These are phyloP conservation scores for Neltuma alba DNA, from an alignment of 306 rosid genomes.

Conservation along the genomic window DNA sequence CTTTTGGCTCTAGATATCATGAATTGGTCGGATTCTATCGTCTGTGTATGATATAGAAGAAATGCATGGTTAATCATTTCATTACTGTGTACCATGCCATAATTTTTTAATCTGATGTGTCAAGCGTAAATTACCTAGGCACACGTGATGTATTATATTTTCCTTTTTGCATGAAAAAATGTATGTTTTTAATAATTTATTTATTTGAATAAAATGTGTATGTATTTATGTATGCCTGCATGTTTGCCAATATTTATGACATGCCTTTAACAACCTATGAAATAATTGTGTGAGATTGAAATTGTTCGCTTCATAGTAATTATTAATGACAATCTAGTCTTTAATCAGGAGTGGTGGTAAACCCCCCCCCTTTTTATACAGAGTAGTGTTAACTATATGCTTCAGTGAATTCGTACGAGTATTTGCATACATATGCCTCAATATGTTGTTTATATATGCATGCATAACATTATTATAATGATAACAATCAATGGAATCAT, in stretches of 20 bases:
- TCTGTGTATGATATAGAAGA: constrained; percentile 25
- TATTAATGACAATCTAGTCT: not conserved
- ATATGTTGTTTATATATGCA: not conserved
- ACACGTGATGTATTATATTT: not conserved
- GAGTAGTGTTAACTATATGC: not conserved
- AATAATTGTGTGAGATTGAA: not conserved
- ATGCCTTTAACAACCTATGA: not conserved
- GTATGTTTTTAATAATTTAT: not conserved
- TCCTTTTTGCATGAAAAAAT: not conserved
- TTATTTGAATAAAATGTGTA: not conserved
- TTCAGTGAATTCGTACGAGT: not conserved
- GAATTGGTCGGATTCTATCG: constrained; percentile 19
- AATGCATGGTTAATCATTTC: not conserved
- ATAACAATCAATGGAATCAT: not conserved
- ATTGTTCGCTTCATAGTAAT: constrained; percentile 12
- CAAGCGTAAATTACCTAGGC: not conserved
- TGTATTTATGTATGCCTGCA: not conserved
- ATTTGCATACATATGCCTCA: not conserved
- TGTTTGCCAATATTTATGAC: not conserved
- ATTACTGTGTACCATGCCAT: not conserved
- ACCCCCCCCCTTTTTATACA: too few species aligned
- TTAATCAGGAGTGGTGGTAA: not conserved
- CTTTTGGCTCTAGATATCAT: constrained; percentile 16
- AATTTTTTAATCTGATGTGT: not conserved
- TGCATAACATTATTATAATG: not conserved